Evolutionary conservation across 306 rosid genomes (phyloP).

Genomic region (Pterocarpus macrocarpus): DNA sequence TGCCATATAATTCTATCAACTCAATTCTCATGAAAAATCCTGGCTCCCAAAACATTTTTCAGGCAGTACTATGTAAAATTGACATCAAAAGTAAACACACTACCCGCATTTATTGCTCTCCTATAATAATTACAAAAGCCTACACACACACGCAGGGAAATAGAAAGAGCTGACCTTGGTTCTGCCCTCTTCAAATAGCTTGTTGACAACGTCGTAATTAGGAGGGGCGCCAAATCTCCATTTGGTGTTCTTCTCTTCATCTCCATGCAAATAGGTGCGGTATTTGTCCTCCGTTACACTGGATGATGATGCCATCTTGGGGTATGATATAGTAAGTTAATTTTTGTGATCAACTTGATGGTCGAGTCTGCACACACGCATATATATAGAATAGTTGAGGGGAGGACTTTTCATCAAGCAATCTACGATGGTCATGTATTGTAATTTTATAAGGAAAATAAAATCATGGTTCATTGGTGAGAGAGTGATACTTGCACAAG

Average conservation of each 20-base stretch:
- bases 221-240: slow-evolving; percentile 74
- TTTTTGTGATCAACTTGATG: not conserved
- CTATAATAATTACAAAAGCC: too few relatives aligned
- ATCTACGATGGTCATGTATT: not conserved
- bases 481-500: not conserved
- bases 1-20: too few relatives aligned
- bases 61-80: too few relatives aligned
- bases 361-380: not conserved
- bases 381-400: not conserved
- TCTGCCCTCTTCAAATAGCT: slow-evolving; percentile 71
- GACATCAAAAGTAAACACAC: not conserved
- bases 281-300: slow-evolving; percentile 56
- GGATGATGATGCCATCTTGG: slow-evolving; percentile 43
- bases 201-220: slow-evolving; percentile 63
- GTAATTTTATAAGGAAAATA: not conserved
- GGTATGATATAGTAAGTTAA: not conserved
- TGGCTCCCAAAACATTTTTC: too few relatives aligned
- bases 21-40: too few relatives aligned
- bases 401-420: not conserved
- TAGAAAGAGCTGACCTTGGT: slow-evolving; percentile 53
- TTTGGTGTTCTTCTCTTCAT: slow-evolving; percentile 60
- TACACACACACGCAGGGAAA: not conserved
- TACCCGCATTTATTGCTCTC: too few relatives aligned
- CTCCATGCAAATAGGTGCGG: slow-evolving; percentile 53
- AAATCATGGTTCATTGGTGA: not conserved